Conservation (phyloP, 257 asterid genomes). For the Fraxinus quadrangulata region DNA sequence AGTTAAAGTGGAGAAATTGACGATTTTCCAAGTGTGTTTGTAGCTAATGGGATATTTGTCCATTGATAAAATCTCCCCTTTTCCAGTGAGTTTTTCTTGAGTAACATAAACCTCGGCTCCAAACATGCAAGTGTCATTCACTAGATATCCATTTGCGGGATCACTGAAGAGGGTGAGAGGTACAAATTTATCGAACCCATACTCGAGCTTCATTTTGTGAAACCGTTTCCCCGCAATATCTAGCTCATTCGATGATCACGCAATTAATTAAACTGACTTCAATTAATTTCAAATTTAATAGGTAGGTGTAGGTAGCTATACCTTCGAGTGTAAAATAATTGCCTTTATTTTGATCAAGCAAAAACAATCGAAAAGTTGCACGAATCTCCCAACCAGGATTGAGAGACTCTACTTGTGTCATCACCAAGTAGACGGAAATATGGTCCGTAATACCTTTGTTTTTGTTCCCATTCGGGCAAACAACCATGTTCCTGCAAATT, state of each 20-base stretch:
- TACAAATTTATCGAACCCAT: constrained; percentile 62
- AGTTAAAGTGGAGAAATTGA: constrained; percentile 30
- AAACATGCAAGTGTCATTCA: constrained; percentile 50
- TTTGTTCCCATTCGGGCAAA: constrained; percentile 74
- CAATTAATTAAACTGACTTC: neutral
- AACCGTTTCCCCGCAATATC: constrained; percentile 53
- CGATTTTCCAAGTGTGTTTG: constrained; percentile 49
- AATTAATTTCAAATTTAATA: neutral
- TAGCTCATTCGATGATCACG: neutral
- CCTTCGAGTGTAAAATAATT: constrained; percentile 56
- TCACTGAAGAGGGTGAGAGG: constrained; percentile 48
- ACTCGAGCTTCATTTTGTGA: constrained; percentile 47
- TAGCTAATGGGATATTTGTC: constrained; percentile 47
- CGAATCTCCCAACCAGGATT: constrained; percentile 59
- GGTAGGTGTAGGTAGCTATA: constrained; percentile 2
- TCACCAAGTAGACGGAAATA: constrained; percentile 54
- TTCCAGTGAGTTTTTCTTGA: constrained; percentile 40
- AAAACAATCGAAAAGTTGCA: constrained; percentile 49
- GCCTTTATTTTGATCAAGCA: constrained; percentile 68
- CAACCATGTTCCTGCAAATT: constrained; percentile 54
- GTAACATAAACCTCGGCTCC: constrained; percentile 63
- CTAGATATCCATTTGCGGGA: constrained; percentile 55
- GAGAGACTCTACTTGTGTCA: constrained; percentile 35
- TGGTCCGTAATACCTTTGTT: constrained; percentile 49
- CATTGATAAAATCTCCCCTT: constrained; percentile 60